Conservation (phyloP, 2,329 filamentous ascomycete genomes). For the Aspergillus phoenicis region DNA sequence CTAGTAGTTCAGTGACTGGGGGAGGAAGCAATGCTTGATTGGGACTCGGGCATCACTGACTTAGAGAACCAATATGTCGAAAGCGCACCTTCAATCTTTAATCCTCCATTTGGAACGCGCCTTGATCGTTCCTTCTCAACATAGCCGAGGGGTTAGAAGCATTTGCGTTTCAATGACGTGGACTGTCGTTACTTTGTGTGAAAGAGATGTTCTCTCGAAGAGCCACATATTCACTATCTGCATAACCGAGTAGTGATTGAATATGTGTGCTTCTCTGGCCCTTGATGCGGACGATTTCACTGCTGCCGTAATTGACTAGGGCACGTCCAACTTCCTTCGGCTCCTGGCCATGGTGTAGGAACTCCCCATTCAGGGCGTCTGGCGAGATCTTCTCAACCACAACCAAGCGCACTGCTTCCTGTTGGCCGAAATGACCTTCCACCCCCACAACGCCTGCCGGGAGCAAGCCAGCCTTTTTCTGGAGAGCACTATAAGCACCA, state of each 20-base stretch:
- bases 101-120: neutral
- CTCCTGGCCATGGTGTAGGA: conserved; percentile 40
- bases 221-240: conserved; percentile 92
- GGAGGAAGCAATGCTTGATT: neutral
- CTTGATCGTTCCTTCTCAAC: neutral
- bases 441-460: conserved; percentile 90
- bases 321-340: conserved; percentile 80
- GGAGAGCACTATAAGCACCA: conserved; percentile 80
- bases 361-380: conserved; percentile 45
- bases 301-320: conserved; percentile 87
- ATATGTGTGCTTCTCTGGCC: conserved; percentile 84
- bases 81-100: neutral
- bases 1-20: neutral
- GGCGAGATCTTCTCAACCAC: conserved; percentile 67
- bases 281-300: conserved; percentile 81
- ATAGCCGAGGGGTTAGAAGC: neutral
- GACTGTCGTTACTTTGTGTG: conserved; percentile 45
- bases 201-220: conserved; percentile 85
- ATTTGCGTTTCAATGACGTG: conserved; percentile 1
- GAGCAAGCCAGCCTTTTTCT: conserved; percentile 81
- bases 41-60: neutral
- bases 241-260: conserved; percentile 77
- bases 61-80: neutral
- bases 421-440: conserved; percentile 83
- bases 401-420: conserved; percentile 85